phyloP scores from a whole-genome alignment of 2,329 filamentous ascomycete species.

The Hypoxylon sp. region DNA sequence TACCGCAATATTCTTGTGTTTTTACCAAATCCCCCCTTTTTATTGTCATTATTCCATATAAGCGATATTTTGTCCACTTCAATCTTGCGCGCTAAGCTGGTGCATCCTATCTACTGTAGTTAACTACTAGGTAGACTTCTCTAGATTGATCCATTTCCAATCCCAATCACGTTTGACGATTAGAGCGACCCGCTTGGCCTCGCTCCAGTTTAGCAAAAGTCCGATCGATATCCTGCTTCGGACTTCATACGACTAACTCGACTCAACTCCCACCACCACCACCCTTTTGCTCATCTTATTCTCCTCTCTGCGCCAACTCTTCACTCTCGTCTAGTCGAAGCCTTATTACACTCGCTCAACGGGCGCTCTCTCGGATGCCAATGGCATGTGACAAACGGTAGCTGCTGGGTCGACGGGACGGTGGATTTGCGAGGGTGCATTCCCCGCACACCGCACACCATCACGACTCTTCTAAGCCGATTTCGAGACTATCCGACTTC shows the following conservation, averaged over 20 bases:
- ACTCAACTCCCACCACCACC: constrained; percentile 31
- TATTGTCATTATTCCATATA: constrained; percentile 4
- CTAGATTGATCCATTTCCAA: constrained; percentile 39
- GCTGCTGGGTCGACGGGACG: constrained; percentile 66
- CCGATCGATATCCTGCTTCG: constrained; percentile 42
- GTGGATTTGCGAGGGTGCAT: constrained; percentile 71
- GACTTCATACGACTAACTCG: constrained; percentile 36
- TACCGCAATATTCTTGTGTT: constrained; percentile 34
- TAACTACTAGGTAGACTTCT: constrained; percentile 17
- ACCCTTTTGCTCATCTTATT: constrained; percentile 28
- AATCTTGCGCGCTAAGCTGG: constrained; percentile 28
- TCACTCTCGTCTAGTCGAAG: constrained; percentile 24
- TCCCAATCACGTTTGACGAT: constrained; percentile 43
- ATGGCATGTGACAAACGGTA: constrained; percentile 72
- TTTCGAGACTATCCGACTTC: constrained; percentile 26
- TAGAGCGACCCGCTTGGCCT: constrained; percentile 42
- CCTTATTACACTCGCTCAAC: constrained; percentile 30
- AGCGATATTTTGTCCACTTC: constrained; percentile 26
- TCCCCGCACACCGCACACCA: constrained; percentile 69
- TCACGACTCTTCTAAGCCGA: constrained; percentile 52
- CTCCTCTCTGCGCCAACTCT: constrained; percentile 18
- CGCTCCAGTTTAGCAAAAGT: constrained; percentile 39
- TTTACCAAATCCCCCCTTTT: constrained; percentile 6
- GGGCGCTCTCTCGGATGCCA: constrained; percentile 57
- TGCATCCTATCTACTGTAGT: constrained; percentile 26